phyloP scores from a whole-genome alignment of 345 rosid species.

The Camelina sativa region DNA sequence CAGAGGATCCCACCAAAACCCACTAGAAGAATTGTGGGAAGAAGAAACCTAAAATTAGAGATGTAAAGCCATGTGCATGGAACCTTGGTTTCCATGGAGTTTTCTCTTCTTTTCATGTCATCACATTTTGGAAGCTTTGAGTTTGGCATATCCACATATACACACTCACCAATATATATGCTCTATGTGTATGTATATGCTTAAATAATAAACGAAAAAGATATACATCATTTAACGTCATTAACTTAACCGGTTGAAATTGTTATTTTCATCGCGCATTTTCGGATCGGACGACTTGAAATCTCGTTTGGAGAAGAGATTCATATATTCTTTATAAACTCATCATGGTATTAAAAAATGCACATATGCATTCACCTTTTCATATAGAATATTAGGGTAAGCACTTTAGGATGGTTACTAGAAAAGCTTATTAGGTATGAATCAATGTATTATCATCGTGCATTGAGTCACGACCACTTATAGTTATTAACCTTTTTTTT shows the following conservation, averaged over 20 bases:
- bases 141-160: conserved; percentile 52
- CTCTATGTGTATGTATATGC: background rate
- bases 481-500: conserved; percentile 23
- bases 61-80: conserved; percentile 65
- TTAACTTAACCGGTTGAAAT: conserved; percentile 5
- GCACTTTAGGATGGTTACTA: conserved; percentile 37
- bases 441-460: conserved; percentile 42
- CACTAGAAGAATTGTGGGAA: conserved; percentile 37
- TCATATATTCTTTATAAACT: background rate
- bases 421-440: conserved; percentile 42
- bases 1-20: conserved; percentile 45
- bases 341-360: background rate
- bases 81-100: conserved; percentile 62
- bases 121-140: conserved; percentile 52
- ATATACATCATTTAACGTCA: background rate
- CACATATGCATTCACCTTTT: conserved; percentile 25
- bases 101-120: conserved; percentile 68
- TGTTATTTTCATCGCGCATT: conserved; percentile 6
- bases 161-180: background rate
- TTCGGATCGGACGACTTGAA: background rate
- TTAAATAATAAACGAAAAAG: background rate
- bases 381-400: conserved; percentile 10
- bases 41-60: conserved; percentile 50
- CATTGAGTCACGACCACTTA: conserved; percentile 41
- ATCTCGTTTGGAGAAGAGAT: background rate